Conservation (phyloP, 176 grass and related monocot genomes). For the Microstegium vimineum region DNA sequence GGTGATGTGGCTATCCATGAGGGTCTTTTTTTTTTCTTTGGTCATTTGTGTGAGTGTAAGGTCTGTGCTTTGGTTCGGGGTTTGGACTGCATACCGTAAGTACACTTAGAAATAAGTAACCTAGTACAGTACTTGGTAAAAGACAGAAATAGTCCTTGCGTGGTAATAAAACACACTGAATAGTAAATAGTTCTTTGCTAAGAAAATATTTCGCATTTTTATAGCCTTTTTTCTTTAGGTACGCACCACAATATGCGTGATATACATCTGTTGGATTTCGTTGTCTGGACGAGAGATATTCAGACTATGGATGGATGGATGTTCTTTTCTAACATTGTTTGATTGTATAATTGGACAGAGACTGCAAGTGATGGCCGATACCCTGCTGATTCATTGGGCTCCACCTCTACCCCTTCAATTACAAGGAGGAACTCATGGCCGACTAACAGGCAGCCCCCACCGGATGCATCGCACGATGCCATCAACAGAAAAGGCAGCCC, state of each 20-base stretch:
- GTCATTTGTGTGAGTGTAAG: constrained; percentile 2
- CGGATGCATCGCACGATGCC: constrained; percentile 20
- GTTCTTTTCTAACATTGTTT: constrained; percentile 30
- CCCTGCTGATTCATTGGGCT: constrained; percentile 33
- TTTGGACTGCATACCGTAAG: constrained; percentile 12
- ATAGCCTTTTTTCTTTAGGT: neutral
- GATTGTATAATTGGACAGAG: constrained; percentile 46
- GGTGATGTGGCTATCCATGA: constrained; percentile 39
- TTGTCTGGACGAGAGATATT: neutral
- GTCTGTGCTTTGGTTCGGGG: neutral
- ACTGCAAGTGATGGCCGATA: constrained; percentile 45
- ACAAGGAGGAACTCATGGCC: constrained; percentile 44
- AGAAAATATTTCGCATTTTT: neutral
- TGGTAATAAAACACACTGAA: neutral
- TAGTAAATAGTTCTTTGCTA: constrained; percentile 6
- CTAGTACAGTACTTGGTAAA: constrained; percentile 23
- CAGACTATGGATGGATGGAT: neutral
- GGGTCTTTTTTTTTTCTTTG: neutral
- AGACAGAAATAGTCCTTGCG: neutral
- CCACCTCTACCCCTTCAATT: constrained; percentile 40
- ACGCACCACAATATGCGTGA: neutral
- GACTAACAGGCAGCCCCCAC: constrained; percentile 40
- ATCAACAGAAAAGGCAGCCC: constrained; percentile 19
- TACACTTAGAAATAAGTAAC: neutral
- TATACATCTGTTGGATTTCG: neutral